Evolutionary conservation across 148 eudicot species (phyloP).

Genomic region (Amaranthus palmeri): DNA sequence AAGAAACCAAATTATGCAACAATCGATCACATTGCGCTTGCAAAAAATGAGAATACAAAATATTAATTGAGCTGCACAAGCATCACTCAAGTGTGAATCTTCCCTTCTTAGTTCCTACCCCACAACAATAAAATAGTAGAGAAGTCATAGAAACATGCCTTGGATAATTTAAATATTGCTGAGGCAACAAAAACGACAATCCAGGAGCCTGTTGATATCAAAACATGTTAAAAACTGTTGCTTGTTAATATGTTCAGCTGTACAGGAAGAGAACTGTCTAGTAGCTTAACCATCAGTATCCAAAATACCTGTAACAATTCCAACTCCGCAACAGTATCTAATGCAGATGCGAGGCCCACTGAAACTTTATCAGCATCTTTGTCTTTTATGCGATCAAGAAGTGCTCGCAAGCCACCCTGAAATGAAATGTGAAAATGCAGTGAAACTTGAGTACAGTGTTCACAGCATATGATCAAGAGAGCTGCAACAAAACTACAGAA

Average conservation of each 20-base stretch:
- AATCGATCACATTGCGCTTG: not conserved
- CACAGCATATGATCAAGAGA: not conserved
- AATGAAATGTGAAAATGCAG: not conserved
- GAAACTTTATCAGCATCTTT: slow-evolving; percentile 91
- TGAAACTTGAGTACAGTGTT: not conserved
- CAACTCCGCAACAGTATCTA: slow-evolving; percentile 79
- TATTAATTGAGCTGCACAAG: not conserved
- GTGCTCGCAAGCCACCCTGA: slow-evolving; percentile 74
- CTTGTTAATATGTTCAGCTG: too few species aligned
- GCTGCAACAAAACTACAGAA: not conserved
- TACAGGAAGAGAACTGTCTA: not conserved
- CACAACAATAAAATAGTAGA: slow-evolving; percentile 5
- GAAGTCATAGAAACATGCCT: slow-evolving; percentile 46
- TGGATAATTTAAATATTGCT: slow-evolving; percentile 68
- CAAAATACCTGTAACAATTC: slow-evolving; percentile 80
- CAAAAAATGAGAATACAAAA: not conserved
- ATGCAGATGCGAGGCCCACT: slow-evolving; percentile 74
- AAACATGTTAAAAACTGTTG: slow-evolving; percentile 11
- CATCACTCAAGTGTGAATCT: not conserved
- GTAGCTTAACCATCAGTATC: not conserved
- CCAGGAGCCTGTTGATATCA: slow-evolving; percentile 84
- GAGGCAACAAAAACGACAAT: slow-evolving; percentile 83
- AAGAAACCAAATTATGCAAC: not conserved
- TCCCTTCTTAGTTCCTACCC: not conserved
- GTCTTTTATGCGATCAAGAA: slow-evolving; percentile 64